Percentiles rank a stretch among this genome's conserved stretches.
Conservation (phyloP, 208 protist species). For the Crithidia acanthocephali region DNA sequence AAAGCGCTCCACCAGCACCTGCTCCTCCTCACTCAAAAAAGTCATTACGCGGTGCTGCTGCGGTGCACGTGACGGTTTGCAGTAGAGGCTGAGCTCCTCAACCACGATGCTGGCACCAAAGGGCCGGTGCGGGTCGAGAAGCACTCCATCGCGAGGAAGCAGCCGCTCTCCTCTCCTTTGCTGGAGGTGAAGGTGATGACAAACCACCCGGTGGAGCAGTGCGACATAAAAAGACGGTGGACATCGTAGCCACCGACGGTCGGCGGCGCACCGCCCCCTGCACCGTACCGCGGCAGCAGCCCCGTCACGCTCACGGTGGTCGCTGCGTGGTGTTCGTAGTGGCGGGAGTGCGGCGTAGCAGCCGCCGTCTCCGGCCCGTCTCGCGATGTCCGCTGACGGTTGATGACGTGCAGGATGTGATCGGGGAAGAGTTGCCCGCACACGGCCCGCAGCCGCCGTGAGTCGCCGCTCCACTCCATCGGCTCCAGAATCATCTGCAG, state of each 20-base stretch:
- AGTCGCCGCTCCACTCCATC: slow-evolving; percentile 38
- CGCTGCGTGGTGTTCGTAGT: slow-evolving; percentile 11
- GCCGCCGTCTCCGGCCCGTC: slow-evolving; percentile 7
- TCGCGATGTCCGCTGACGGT: slow-evolving; percentile 5
- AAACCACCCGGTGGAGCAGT: slow-evolving; percentile 22
- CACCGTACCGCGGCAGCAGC: slow-evolving; percentile 1
- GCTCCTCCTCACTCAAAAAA: slow-evolving; percentile 27
- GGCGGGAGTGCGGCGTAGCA: slow-evolving; percentile 20
- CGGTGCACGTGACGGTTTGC: slow-evolving; percentile 19
- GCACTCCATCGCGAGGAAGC: slow-evolving; percentile 48
- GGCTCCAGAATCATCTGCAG: slow-evolving; percentile 42
- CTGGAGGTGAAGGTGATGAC: slow-evolving; percentile 35
- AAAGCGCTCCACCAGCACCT: slow-evolving; percentile 35
- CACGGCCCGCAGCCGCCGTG: slow-evolving; percentile 19
- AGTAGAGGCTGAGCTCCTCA: slow-evolving; percentile 41
- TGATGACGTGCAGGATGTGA: slow-evolving; percentile 43
- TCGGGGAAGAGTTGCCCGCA: slow-evolving; percentile 39
- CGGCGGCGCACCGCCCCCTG: neutral
- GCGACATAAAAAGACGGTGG: slow-evolving; percentile 25
- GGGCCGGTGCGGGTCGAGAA: slow-evolving; percentile 23
- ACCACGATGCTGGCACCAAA: slow-evolving; percentile 31
- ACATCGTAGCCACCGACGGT: slow-evolving; percentile 37
- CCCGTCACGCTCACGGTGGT: neutral
- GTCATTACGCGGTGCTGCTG: slow-evolving; percentile 35
- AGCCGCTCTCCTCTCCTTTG: slow-evolving; percentile 25